These are phyloP conservation scores for Balakata baccata DNA, from an alignment of 345 rosid genomes.

Conservation along the genomic window DNA sequence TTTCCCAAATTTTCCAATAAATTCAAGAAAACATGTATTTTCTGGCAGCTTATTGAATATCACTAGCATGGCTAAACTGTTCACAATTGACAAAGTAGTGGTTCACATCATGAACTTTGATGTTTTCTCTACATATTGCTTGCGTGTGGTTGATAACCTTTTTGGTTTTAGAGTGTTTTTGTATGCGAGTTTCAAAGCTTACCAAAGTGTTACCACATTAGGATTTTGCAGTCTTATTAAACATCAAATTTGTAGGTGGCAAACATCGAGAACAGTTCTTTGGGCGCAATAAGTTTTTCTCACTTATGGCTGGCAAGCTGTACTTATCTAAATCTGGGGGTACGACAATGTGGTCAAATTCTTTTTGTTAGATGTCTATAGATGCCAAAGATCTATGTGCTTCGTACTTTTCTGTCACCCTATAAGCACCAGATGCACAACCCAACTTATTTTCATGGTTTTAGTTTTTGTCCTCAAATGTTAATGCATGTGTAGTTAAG, in stretches of 20 bases:
- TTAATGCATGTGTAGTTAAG: not conserved
- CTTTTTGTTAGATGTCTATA: not conserved
- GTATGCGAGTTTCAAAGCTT: not conserved
- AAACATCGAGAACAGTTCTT: conserved; percentile 26
- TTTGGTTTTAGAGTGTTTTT: not conserved
- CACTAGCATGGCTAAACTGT: not conserved
- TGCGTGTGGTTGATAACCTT: not conserved
- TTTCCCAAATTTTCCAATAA: not conserved
- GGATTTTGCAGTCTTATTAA: conserved; percentile 6
- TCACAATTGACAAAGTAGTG: too few species aligned
- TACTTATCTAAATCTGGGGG: conserved; percentile 40
- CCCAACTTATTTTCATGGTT: not conserved
- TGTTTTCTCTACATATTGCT: too few species aligned
- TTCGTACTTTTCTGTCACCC: too few species aligned
- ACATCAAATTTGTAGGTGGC: conserved; percentile 22
- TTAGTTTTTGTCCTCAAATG: not conserved
- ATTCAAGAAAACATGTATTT: not conserved
- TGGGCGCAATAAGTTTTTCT: conserved; percentile 38
- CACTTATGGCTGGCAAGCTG: conserved; percentile 32
- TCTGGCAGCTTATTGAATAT: not conserved
- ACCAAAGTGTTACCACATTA: not conserved
- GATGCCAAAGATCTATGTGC: not conserved
- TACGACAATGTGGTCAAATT: conserved; percentile 7
- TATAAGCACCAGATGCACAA: too few species aligned
- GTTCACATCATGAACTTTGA: too few species aligned